phyloP scores from a whole-genome alignment of 371 early-diverging fungal genomes.

The Chytridiales sp. region DNA sequence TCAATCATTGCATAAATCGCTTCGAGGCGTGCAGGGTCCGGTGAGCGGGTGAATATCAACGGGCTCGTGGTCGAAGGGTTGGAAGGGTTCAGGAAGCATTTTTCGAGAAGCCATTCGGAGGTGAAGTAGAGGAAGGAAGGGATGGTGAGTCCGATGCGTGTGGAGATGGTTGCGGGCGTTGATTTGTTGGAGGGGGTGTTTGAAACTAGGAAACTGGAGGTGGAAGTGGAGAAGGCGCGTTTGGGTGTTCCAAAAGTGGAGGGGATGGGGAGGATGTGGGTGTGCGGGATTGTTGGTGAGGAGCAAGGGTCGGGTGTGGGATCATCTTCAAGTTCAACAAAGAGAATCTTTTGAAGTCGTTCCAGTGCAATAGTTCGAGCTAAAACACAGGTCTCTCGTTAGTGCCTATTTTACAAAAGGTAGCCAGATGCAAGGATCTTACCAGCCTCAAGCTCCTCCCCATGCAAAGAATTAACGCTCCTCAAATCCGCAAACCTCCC shows the following conservation, averaged over 20 bases:
- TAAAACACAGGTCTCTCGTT: too few relatives aligned
- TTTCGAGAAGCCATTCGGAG: too few relatives aligned
- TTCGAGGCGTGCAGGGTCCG: neutral
- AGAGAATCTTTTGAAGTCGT: constrained; percentile 15
- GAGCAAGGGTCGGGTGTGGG: constrained; percentile 4
- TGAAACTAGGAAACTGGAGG: too few relatives aligned
- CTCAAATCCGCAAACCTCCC: neutral
- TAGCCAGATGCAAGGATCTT: neutral
- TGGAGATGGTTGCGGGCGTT: constrained; percentile 8
- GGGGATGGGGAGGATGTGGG: neutral
- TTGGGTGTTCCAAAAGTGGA: neutral
- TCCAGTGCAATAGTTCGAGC: constrained; percentile 15
- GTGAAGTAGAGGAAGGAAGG: too few relatives aligned
- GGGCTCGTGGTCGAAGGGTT: neutral
- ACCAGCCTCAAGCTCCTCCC: neutral
- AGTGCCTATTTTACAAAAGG: too few relatives aligned
- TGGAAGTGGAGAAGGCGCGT: too few relatives aligned
- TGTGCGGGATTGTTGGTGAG: neutral
- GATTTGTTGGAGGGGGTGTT: constrained; percentile 6
- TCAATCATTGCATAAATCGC: neutral
- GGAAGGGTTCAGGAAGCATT: too few relatives aligned
- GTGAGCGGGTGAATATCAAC: constrained; percentile 4
- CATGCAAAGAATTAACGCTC: neutral
- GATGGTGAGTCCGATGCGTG: too few relatives aligned
- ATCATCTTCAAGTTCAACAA: constrained; percentile 16